Evolutionary conservation across 2,329 filamentous ascomycete genomes (phyloP), one percentile per base, ranked within the genome.

Genomic region (Fusarium sp.): DNA sequence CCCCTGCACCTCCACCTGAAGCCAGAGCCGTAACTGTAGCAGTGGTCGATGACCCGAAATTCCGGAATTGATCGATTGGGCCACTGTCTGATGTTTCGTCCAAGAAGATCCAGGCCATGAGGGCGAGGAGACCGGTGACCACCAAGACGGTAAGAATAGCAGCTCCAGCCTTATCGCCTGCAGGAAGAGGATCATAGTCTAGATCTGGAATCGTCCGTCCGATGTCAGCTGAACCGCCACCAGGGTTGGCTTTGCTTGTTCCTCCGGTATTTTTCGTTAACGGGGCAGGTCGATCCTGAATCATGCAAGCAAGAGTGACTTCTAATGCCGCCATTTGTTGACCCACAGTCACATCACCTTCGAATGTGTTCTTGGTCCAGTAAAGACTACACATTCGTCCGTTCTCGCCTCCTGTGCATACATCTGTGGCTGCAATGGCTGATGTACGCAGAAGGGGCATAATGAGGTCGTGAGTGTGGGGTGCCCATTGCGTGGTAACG

Each of bases 311-410:
- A 47, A 92, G 84, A 9, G 91, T 85, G 12, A 91, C 83, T 74
- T 92, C 88, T 77, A 92, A 81, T 4, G 87, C 89, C 2, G 87
- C 85, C 90, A 93, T 92, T 78, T 92, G 90, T 77, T 92, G 89
- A 8, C 91, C 91, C 4, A 92, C 86, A 9, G 90, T 90, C 9
- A 83, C 85, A 3, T 82, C 83, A 25, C 87, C 87, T 75, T 92
- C 89, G 78, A 85, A 91, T 11, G 78, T 78, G 59, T 83, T 80
- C 56, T 84, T 82, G 47, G 84, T 85, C 88, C 89, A 91, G 63
- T 85, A 85, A 56, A 88, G 78, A 11, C 89, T 87, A 71, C 88
- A 91, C 82, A 88, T 84, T 27, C 84, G 84, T 5, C 84, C 83
- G 65, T 88, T 88, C 27, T 75, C 69, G 18, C 88, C 88, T 27